Base-by-base conservation (phyloP, 257 asterid genomes). In the Solanum dulcamara region DNA sequence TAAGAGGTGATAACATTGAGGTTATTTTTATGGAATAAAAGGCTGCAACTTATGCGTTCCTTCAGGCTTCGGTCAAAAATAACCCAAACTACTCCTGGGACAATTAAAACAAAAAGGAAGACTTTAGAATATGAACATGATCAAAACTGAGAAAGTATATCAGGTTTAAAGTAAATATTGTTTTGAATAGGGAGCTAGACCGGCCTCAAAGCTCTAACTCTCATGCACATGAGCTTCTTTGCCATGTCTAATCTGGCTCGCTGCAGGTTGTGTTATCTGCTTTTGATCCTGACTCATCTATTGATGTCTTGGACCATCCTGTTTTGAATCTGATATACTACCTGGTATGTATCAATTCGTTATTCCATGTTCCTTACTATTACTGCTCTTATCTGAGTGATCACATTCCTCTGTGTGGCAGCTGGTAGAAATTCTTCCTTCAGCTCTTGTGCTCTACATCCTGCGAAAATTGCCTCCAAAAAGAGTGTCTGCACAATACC, bases 271-370 rank as follows among this genome's bases (percentile, higher is more conserved):
- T 83, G 85, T 94, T 96, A 17, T 93, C 98, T 42, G 98, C 99
- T 83, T 91, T 96, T 84, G 95, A 96, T 85, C 35, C 84, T 26
- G 90, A 94, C 89, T 98, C 96, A 57, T 88, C 98, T 40, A 95
- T 96, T 80, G 95, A 96, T 20, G 98, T 94, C 53, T 85, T 96
- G 90, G 84, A 93, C 88, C 98, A 96, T 92, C 99, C 99, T 30
- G 83, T 93, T 79, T 74, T 96, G 87, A 96, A 94, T 87, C 62
- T 96, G 81, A 92, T 96, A 88, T 96, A 91, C 82, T 96, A 94
- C 91, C 88, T 87, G 98, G 99, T 96, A 93, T 44, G 68, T 42
- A 32, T 40, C 14, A 28, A 24, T 46, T 40, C 35, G 10, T 66
- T 30, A 8, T 35, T 83, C 62, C 48, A 44, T 66, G 50, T 7